Percentiles rank a stretch among this genome's conserved stretches.
Conservation (phyloP, 75 land plant species). For the Cryptomeria japonica region DNA sequence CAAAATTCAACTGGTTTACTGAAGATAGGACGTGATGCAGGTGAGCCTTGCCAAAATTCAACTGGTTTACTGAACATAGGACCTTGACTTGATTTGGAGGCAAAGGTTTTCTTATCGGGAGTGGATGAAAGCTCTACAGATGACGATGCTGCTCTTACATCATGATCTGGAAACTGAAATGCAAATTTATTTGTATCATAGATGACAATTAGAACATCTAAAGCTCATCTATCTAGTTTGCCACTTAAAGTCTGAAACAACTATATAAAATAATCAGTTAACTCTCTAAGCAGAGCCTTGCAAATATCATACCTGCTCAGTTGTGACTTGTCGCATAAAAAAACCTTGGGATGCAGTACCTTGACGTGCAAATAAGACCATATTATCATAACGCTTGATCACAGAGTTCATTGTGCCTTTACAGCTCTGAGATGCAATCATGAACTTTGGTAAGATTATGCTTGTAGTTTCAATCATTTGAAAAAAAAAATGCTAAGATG, state of each 20-base stretch:
- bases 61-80: slow-evolving; percentile 20
- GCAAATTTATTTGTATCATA: neutral
- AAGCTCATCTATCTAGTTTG: neutral
- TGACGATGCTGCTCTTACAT: neutral
- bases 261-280: neutral
- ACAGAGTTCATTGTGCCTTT: slow-evolving; percentile 30
- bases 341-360: slow-evolving; percentile 31
- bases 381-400: slow-evolving; percentile 43
- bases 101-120: neutral
- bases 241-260: neutral
- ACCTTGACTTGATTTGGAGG: slow-evolving; percentile 10
- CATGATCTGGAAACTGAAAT: slow-evolving; percentile 16
- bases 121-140: neutral
- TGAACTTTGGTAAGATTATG: neutral
- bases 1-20: slow-evolving; percentile 29
- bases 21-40: slow-evolving; percentile 15
- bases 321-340: slow-evolving; percentile 47
- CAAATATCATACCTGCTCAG: slow-evolving; percentile 21
- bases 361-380: slow-evolving; percentile 52
- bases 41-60: slow-evolving; percentile 30
- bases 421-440: slow-evolving; percentile 38
- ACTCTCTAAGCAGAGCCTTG: slow-evolving; percentile 4
- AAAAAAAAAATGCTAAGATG: neutral
- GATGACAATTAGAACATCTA: neutral
- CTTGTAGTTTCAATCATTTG: neutral